Evolutionary conservation across 805 yeast species (phyloP), one percentile per base, ranked within the genome.

Genomic region (Myxozyma monticola): DNA sequence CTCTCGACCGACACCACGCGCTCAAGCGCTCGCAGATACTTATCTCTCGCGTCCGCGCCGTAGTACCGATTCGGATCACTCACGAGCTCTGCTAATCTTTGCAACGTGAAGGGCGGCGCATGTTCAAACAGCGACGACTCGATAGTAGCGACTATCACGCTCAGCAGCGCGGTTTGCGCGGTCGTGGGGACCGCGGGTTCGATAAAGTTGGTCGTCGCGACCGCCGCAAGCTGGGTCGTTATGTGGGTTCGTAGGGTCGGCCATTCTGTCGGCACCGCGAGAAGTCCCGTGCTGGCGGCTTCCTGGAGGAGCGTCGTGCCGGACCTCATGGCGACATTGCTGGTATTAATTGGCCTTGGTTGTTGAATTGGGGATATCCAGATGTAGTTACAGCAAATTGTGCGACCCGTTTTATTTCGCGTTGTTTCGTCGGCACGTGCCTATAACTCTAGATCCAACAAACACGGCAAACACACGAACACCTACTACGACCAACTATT

Each of bases 71-170:
- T 48, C 7, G 71, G 70, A 4, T 57, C 49, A 5, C 49, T 29
- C 21, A 69, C 55, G 31, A 70, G 59, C 49, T 70, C 75, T 4
- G 69, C 67, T 25, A 70, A 37, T 21, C 74, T 57, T 53, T 70
- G 73, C 6, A 71, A 35, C 6, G 74, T 69, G 49, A 65, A 70
- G 1, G 75, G 74, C 7, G 74, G 72, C n/a, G 40, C n/a, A 10
- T n/a, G n/a, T n/a, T n/a, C n/a, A n/a, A 43, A 31, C 25, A 48
- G 42, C n/a, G 21, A 7, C 7, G 22, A 10, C 9, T 22, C 34
- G 8, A 49, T 30, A 4, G 45, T 35, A 15, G 25, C 42, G 5
- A 38, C n/a, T 9, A 48, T 10, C 8, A n/a, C 14, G 4, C n/a
- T n/a, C 20, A 38, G 37, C 12, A 28, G 18, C 31, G 24, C 26